Conservation (phyloP, 2,329 filamentous ascomycete species). For the Drechslerella stenobrocha region DNA sequence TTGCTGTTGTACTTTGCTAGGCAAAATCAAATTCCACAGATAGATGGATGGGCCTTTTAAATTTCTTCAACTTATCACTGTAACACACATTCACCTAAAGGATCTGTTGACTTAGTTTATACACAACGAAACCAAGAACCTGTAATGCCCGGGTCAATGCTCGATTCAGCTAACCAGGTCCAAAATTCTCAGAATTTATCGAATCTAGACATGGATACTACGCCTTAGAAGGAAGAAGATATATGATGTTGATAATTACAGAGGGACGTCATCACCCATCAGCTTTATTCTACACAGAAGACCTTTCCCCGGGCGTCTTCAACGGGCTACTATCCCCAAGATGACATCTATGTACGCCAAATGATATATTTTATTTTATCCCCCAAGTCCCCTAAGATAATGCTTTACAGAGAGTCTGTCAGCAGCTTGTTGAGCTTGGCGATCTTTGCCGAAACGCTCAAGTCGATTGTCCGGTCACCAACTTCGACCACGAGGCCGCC, state of each 20-base stretch:
- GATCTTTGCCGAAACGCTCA: constrained; percentile 91
- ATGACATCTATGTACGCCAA: constrained; percentile 2
- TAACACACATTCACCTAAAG: no score
- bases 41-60: no score
- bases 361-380: not conserved
- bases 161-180: no score
- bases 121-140: no score
- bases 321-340: not conserved
- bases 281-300: constrained; percentile 42
- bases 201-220: no score
- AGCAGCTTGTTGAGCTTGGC: constrained; percentile 99
- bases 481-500: constrained; percentile 95
- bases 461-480: constrained; percentile 96
- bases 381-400: not conserved
- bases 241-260: constrained; percentile 47
- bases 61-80: no score
- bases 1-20: constrained; percentile 11
- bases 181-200: constrained; percentile 13
- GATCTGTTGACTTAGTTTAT: no score
- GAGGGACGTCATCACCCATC: constrained; percentile 26
- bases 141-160: no score
- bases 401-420: constrained; percentile 83
- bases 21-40: constrained; percentile 27
- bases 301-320: not conserved
- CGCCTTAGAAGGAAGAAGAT: no score